Evolutionary conservation across 129 eudicot genomes (phyloP).

Genomic region (Smallanthus sonchifolius): DNA sequence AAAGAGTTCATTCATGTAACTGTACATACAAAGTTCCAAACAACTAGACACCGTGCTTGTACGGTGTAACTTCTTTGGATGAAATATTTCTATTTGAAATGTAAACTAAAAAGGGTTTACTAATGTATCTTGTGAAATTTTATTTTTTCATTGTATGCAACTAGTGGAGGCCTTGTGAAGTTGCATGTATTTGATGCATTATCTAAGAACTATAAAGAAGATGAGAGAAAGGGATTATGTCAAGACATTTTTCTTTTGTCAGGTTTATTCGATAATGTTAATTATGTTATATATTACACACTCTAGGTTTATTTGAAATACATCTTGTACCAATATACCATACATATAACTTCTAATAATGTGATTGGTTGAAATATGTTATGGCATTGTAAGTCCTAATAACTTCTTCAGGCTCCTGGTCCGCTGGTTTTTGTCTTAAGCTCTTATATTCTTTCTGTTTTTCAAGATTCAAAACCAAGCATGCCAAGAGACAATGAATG

Average conservation of each 20-base stretch:
- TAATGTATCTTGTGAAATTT: background rate
- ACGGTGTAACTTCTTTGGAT: background rate
- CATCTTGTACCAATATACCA: background rate
- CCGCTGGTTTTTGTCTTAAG: background rate
- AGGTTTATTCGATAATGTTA: conserved; percentile 1
- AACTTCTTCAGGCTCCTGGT: background rate
- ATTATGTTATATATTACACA: background rate
- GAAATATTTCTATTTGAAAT: background rate
- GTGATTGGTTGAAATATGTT: conserved; percentile 10
- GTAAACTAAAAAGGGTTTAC: background rate
- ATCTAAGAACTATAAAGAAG: background rate
- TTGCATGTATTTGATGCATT: too few species aligned
- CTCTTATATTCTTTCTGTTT: conserved; percentile 16
- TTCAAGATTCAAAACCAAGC: conserved; percentile 75
- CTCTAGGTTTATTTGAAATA: background rate
- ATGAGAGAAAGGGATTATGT: background rate
- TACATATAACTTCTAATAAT: background rate
- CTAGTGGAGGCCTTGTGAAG: background rate
- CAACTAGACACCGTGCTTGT: conserved; percentile 5
- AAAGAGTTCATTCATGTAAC: background rate
- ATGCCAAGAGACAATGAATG: conserved; percentile 80
- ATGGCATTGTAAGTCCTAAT: background rate
- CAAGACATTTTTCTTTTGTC: background rate
- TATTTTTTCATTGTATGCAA: background rate
- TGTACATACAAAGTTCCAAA: background rate